Evolutionary conservation across 257 asterid genomes (phyloP).

Genomic region (Lycium barbarum): DNA sequence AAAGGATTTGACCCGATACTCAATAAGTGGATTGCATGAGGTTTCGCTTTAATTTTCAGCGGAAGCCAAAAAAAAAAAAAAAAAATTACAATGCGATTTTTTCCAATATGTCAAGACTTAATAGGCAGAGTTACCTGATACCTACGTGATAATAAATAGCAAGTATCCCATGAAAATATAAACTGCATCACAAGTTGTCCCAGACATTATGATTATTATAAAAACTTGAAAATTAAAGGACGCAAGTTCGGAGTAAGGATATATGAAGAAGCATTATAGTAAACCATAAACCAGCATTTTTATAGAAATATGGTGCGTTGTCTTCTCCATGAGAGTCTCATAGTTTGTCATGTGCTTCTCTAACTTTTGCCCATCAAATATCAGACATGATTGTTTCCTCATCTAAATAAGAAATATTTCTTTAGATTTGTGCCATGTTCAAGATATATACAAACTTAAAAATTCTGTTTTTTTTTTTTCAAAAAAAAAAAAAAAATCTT

Average conservation of each 20-base stretch:
- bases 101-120: no score
- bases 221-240: background rate
- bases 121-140: background rate
- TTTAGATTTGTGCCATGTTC: constrained; percentile 20
- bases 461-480: background rate
- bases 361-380: background rate
- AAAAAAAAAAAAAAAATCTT: background rate
- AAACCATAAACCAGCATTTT: background rate
- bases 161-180: no score
- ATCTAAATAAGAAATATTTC: background rate
- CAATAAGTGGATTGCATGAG: no score
- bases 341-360: background rate
- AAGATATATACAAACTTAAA: background rate
- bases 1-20: no score
- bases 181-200: no score
- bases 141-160: background rate
- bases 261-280: background rate
- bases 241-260: background rate
- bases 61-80: no score
- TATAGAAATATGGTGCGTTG: background rate
- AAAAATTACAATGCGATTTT: no score
- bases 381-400: background rate
- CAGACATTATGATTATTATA: no score
- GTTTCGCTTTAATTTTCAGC: no score
- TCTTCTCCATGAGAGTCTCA: background rate